phyloP scores from a whole-genome alignment of 2,329 filamentous ascomycete genomes.

The Xylariaceae sp. region DNA sequence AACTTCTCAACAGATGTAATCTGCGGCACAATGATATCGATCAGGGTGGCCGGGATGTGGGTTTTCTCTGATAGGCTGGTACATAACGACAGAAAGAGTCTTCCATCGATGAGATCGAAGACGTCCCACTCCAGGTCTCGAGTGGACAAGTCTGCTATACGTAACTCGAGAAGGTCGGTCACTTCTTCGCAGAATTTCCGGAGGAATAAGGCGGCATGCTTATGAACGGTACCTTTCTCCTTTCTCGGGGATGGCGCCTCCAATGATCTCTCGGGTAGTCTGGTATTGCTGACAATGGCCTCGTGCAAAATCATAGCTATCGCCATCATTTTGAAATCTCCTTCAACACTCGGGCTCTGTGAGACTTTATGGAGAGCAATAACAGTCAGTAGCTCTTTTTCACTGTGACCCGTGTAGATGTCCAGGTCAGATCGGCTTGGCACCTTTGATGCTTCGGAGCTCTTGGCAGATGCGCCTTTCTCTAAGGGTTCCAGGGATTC shows the following conservation, averaged over 20 bases:
- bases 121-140: slow-evolving; percentile 25
- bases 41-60: slow-evolving; percentile 17
- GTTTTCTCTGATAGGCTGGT: neutral
- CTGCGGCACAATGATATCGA: slow-evolving; percentile 17
- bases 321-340: slow-evolving; percentile 1
- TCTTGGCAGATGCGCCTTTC: neutral
- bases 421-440: neutral
- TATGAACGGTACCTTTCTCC: neutral
- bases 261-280: slow-evolving; percentile 8
- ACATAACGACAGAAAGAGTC: slow-evolving; percentile 24
- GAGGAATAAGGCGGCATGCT: slow-evolving; percentile 5
- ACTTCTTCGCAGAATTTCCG: slow-evolving; percentile 16
- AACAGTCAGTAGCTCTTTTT: slow-evolving; percentile 9
- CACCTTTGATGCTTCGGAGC: neutral
- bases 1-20: slow-evolving; percentile 9
- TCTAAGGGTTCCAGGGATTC: neutral
- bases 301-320: slow-evolving; percentile 12
- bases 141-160: neutral
- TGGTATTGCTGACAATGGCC: slow-evolving; percentile 6
- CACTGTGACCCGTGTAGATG: slow-evolving; percentile 12
- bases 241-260: neutral
- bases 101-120: slow-evolving; percentile 33
- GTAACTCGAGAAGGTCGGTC: slow-evolving; percentile 1
- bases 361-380: slow-evolving; percentile 6
- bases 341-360: neutral